Evolutionary conservation across 1,284 basidiomycete species (phyloP), one percentile per base, ranked within the genome.

Genomic region (Butyriboletus appendiculatus): DNA sequence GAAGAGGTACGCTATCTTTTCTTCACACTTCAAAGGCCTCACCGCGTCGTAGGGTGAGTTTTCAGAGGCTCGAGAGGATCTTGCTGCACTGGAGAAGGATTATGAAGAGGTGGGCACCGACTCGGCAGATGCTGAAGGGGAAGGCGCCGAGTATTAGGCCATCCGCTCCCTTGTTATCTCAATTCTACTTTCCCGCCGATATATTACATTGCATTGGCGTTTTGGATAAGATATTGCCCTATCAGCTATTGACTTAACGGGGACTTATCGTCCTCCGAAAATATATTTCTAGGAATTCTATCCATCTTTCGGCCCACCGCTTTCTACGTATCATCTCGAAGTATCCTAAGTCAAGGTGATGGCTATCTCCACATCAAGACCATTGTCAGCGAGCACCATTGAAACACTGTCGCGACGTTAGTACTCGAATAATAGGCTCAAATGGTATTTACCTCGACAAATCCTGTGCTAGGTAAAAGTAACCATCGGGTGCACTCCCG

Each of bases 61-160:
- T 79, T 94, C 92, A 44, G 96, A 98, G 79, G 96, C 96, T 22
- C 91, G 96, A 66, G 96, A 98, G 75, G 95, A 98, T 76, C 86
- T 98, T 57, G 96, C 96, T 45, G 96, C 96, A 1, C 84, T 98
- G 60, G 96, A 98, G 77, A 96, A 96, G 79, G 94, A 96, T 70
- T 96, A 96, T 71, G 92, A 96, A 75, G 94, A 96, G 76, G 95
- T 97, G 66, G 94, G 94, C 65, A 90, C 90, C 58, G 94, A 96
- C 78, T 93, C 90, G 34, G 89, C 86, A 56, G 93, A 94, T 63
- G 85, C 76, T 58, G 94, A 93, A 72, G 92, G 82, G 64, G 80
- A 90, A 73, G 86, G 64, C 18, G 55, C 81, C 66, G 88, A 90
- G 70, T 91, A 91, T 75, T 92, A 82, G 64, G 59, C 49, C 39